A percentile compares a stretch with the other conserved stretches of the same genome.
Conservation (phyloP, 2,329 filamentous ascomycete species). For the Trichoderma oligosporum region DNA sequence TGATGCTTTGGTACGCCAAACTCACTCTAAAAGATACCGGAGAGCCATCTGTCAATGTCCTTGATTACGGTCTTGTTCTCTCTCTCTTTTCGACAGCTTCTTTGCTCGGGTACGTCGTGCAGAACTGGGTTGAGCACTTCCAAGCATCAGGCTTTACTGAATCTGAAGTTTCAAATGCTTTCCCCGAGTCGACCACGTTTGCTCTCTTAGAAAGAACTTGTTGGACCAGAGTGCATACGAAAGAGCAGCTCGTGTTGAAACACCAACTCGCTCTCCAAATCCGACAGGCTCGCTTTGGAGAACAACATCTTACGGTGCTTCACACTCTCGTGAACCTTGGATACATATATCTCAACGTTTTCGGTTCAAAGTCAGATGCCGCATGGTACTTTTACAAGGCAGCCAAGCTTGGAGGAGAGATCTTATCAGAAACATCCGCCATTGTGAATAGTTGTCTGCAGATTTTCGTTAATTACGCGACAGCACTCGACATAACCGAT, state of each 20-base stretch:
- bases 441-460: conserved; percentile 34
- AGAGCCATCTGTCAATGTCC: neutral
- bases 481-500: neutral
- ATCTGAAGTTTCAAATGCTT: conserved; percentile 19
- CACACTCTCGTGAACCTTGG: conserved; percentile 30
- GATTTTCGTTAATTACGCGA: neutral
- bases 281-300: neutral
- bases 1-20: neutral
- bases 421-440: conserved; percentile 33
- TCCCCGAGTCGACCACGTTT: neutral
- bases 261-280: neutral
- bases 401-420: conserved; percentile 29
- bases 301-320: neutral
- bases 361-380: conserved; percentile 24
- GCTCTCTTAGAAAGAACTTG: neutral
- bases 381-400: conserved; percentile 38
- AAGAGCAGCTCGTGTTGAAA: neutral
- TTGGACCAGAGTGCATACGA: neutral
- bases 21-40: neutral
- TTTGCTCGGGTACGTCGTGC: conserved; percentile 35
- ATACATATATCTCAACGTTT: conserved; percentile 29
- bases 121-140: conserved; percentile 38
- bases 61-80: conserved; percentile 24
- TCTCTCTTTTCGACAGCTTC: conserved; percentile 28
- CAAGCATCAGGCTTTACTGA: conserved; percentile 32